Percentiles rank a stretch among this genome's conserved stretches.
Conservation (phyloP, 2,329 filamentous ascomycete species). For the Calonectria crousiana region DNA sequence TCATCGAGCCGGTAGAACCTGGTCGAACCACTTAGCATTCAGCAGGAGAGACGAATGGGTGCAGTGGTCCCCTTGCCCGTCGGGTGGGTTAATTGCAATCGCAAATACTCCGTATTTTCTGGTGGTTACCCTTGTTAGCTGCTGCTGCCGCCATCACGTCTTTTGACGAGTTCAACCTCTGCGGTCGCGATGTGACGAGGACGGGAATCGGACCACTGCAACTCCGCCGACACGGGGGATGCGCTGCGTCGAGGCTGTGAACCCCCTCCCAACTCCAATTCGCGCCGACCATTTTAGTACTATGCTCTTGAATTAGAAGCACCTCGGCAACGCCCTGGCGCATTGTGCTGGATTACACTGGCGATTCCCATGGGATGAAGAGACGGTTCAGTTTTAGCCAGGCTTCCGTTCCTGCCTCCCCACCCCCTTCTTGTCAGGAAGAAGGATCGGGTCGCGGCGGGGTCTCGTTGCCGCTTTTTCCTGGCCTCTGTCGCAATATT, state of each 20-base stretch:
- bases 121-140: background rate
- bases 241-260: background rate
- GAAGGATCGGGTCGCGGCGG: background rate
- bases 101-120: background rate
- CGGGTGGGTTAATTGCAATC: background rate
- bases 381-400: background rate
- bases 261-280: background rate
- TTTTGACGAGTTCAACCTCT: background rate
- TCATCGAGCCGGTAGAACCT: background rate
- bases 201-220: background rate
- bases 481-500: background rate
- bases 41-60: background rate
- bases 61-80: background rate
- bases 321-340: background rate
- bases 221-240: background rate
- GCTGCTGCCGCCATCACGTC: background rate
- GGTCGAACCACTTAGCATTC: constrained; percentile 7
- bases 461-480: background rate
- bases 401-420: constrained; percentile 2
- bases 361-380: background rate
- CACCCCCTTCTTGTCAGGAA: background rate
- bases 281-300: background rate
- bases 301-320: background rate
- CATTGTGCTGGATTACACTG: background rate
- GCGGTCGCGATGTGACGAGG: background rate